Evolutionary conservation across 78 protist genomes (phyloP).

Genomic region (Monocercomonoides exilis): DNA sequence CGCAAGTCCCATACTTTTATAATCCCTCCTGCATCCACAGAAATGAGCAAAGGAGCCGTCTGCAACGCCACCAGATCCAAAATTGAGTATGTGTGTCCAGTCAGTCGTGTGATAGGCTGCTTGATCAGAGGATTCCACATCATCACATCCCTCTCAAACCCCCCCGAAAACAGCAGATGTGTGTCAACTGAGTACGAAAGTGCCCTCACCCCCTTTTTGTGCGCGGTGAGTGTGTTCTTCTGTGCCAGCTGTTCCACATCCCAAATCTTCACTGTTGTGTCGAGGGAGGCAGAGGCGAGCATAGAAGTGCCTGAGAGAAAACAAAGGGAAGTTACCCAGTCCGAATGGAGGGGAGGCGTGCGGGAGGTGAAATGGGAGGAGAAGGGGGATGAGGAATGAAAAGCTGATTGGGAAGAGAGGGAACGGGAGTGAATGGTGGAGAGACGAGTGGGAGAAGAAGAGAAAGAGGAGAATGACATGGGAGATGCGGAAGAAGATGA

Average conservation of each 20-base stretch:
- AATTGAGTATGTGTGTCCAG: background rate
- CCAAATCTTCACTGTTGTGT: background rate
- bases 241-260: background rate
- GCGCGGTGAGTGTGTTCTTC: background rate
- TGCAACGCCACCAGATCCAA: background rate
- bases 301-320: background rate
- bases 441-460: no score
- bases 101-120: background rate
- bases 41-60: background rate
- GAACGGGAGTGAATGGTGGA: no score
- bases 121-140: background rate
- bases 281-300: background rate
- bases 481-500: no score
- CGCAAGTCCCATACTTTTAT: background rate
- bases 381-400: no score
- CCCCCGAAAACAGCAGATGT: background rate
- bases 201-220: background rate
- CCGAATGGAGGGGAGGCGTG: no score
- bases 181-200: background rate
- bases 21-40: background rate
- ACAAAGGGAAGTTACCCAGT: background rate
- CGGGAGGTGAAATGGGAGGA: no score
- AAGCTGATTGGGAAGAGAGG: no score
- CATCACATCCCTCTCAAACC: background rate
- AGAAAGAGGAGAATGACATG: no score